Base-by-base conservation (phyloP, 805 yeast genomes). In the Candida sanyiensis region DNA sequence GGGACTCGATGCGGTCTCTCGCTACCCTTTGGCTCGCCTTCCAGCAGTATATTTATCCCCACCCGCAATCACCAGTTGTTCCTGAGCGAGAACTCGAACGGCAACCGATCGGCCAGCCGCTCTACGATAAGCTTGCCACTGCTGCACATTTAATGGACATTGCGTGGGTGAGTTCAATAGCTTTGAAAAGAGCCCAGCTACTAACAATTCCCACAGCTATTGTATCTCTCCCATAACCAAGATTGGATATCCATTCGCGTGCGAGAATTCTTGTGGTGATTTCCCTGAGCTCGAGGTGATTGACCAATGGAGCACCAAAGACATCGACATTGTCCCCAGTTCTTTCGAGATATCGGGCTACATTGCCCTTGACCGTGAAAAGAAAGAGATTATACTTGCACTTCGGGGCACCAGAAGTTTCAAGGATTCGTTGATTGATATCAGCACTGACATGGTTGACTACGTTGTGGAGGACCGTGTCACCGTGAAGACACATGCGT, bases 371-470 rank as follows among this genome's bases (percentile, higher is more conserved):
- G 35, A 42, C 34, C 48, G 47, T 13, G 37, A 38, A 11, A 21
- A 33, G 15, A 32, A 36, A 11, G 20, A 40, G 2, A 31, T 55
- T 6, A 24, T 45, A 2, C 21, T 54, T 3, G 50, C 38, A 1
- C 25, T 55, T 2, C 27, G 59, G 23, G 59, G 59, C 1, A 55
- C 59, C 0, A 31, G 57, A 18, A 49, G 56, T 3, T 51, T 55
- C 29, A 53, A 52, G 23, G 59, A 55, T 23, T 35, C 55, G 2
- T 29, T 55, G 3, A 42, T 53, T 15, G 58, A 55, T 36, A 28
- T 55, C 13, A 43, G 44, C 24, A 45, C 56, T 1, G 59, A 55
- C 24, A 53, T 54, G 58, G 36, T 42, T 3, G 36, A 33, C 15
- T 45, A 44, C 21, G 39, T 43, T 2, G 36, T 22, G 19, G 16